Conservation (phyloP, 768 basidiomycete genomes). For the Suillus alpinus region DNA sequence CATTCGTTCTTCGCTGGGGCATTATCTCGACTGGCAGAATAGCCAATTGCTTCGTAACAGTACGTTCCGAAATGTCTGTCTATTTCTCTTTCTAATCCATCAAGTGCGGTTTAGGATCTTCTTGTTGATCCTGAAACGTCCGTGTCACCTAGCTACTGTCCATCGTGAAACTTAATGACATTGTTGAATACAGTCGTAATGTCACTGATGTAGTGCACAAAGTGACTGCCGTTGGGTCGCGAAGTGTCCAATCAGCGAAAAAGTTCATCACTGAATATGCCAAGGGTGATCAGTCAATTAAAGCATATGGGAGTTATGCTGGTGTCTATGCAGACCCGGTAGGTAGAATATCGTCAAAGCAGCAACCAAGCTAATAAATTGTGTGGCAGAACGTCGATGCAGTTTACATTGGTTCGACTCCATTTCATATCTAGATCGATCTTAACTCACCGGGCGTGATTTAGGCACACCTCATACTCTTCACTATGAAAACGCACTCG, state of each 20-base stretch:
- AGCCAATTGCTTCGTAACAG: conserved; percentile 65
- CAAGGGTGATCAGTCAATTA: conserved; percentile 50
- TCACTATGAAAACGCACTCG: conserved; percentile 76
- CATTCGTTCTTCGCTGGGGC: conserved; percentile 69
- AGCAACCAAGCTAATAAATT: background rate
- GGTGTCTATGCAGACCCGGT: conserved; percentile 73
- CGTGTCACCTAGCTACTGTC: conserved; percentile 23
- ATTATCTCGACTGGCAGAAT: conserved; percentile 84
- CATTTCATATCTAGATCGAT: background rate
- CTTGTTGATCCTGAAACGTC: conserved; percentile 74
- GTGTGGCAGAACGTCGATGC: conserved; percentile 62
- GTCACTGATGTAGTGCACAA: conserved; percentile 67
- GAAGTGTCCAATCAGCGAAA: conserved; percentile 63
- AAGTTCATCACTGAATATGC: conserved; percentile 60
- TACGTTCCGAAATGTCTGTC: conserved; percentile 22
- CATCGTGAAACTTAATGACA: background rate
- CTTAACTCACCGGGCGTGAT: background rate
- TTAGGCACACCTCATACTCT: conserved; percentile 81
- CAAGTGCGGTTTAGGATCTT: conserved; percentile 51
- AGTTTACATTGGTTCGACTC: conserved; percentile 62
- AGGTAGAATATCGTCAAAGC: conserved; percentile 17
- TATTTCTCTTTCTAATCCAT: background rate
- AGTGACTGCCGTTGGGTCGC: conserved; percentile 75
- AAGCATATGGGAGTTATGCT: conserved; percentile 71
- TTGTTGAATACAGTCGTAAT: conserved; percentile 46